Percentiles rank a stretch among this genome's conserved stretches.
These are phyloP conservation scores for Clarireedia paspali DNA, from an alignment of 2,329 filamentous ascomycete species.

Conservation along the genomic window DNA sequence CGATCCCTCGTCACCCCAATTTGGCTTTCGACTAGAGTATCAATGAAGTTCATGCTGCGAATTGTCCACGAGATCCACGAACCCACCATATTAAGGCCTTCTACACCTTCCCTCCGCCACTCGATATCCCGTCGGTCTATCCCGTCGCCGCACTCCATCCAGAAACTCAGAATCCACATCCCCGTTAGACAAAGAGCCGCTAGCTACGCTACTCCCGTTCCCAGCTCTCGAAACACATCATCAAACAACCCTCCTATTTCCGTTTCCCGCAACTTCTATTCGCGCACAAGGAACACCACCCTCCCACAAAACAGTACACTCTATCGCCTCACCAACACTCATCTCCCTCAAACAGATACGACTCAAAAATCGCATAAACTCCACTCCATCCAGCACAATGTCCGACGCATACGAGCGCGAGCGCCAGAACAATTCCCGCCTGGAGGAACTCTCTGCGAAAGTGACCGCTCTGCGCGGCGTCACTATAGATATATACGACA, in stretches of 20 bases:
- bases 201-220: neutral
- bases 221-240: neutral
- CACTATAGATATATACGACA: constrained; percentile 96
- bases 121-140: no score
- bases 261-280: neutral
- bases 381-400: constrained; percentile 37
- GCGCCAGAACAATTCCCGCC: constrained; percentile 88
- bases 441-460: constrained; percentile 84
- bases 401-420: constrained; percentile 73
- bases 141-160: no score
- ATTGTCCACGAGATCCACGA: no score
- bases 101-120: no score
- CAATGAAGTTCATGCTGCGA: no score
- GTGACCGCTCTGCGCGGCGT: constrained; percentile 87
- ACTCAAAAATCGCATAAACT: constrained; percentile 12
- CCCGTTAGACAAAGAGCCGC: no score
- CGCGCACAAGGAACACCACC: neutral
- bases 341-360: neutral
- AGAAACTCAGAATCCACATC: no score
- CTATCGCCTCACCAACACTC: neutral
- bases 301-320: neutral
- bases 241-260: neutral
- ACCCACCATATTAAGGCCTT: no score
- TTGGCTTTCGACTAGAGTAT: no score
- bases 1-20: no score